Base-by-base conservation (phyloP, 768 basidiomycete genomes). In the Mycena filopes region DNA sequence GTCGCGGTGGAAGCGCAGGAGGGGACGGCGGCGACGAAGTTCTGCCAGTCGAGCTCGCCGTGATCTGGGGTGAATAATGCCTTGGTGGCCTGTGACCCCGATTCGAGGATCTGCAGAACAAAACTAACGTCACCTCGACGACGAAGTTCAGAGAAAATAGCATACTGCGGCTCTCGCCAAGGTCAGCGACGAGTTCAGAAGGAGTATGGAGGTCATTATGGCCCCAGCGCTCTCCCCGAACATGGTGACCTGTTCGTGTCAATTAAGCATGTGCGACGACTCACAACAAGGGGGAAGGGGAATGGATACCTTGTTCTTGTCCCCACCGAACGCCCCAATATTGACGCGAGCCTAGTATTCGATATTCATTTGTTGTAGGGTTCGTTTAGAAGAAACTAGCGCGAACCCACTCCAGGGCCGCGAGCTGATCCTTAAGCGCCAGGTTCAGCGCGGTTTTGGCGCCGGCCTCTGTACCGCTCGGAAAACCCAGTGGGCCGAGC, bases 281-380 rank as follows among this genome's bases (percentile, higher is more conserved):
- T n/a, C n/a, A 11, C 29, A 0, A 3, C 11, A 7, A 20, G 16
- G 16, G 25, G 5, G 6, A 9, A 28, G 6, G 16, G 28, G 29
- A 20, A 38, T n/a, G n/a, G 8, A 13, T 8, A 82, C 82, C 75
- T 83, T 80, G 13, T n/a, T 70, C n/a, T 77, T 77, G 69, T 84
- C 86, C n/a, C 89, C 89, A 5, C 88, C 87, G 68, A 89, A 90
- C 0, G 75, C 70, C 38, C 70, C 76, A 54, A 89, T 87, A 66
- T 90, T 83, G 41, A 78, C 67, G 58, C 88, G 84, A 0, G 89
- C 82, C 88, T 83, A 85, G n/a, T n/a, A n/a, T n/a, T n/a, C n/a
- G n/a, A n/a, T n/a, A n/a, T n/a, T n/a, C n/a, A n/a, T n/a, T n/a
- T n/a, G n/a, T n/a, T n/a, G n/a, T n/a, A n/a, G n/a, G n/a, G n/a